A percentile compares a stretch with the other conserved stretches of the same genome.
Evolutionary conservation across 163 green algal genomes (phyloP).

Genomic region (Scenedesmus sp.): DNA sequence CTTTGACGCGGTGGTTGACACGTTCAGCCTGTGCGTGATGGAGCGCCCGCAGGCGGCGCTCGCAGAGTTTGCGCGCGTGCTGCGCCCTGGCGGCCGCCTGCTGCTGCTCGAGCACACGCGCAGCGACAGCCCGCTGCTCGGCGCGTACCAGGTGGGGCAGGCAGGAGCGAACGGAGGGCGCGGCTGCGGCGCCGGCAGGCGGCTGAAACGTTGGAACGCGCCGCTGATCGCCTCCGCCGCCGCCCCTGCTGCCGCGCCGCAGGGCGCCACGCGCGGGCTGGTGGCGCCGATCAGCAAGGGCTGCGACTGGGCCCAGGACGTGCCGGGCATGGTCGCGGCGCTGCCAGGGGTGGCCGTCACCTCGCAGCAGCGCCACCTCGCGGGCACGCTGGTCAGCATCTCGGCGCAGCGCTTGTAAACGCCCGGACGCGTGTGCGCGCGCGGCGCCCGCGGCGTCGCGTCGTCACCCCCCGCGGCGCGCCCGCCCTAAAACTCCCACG

Average conservation of each 20-base stretch:
- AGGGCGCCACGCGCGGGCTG: slow-evolving; percentile 68
- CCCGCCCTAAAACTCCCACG: no score
- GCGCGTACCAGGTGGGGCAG: slow-evolving; percentile 73
- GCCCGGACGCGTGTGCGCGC: no score
- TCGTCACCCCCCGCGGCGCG: no score
- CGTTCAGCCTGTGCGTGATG: slow-evolving; percentile 89
- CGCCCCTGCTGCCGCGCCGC: slow-evolving; percentile 1
- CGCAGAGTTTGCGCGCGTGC: slow-evolving; percentile 72
- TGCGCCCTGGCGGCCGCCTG: slow-evolving; percentile 66
- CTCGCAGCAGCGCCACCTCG: slow-evolving; percentile 49
- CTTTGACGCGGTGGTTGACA: slow-evolving; percentile 85
- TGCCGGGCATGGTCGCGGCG: slow-evolving; percentile 51
- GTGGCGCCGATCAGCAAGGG: slow-evolving; percentile 79
- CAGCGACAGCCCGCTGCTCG: slow-evolving; percentile 69
- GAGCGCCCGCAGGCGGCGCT: slow-evolving; percentile 66
- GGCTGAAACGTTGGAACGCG: no score
- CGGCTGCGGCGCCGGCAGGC: not conserved
- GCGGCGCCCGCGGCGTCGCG: no score
- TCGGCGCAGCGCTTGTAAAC: no score
- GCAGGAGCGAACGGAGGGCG: not conserved
- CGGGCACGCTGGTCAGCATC: slow-evolving; percentile 60
- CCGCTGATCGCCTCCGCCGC: not conserved
- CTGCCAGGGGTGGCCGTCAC: slow-evolving; percentile 54
- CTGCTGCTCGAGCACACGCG: slow-evolving; percentile 85
- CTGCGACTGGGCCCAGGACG: slow-evolving; percentile 86